Evolutionary conservation across 73 alveolate genomes (phyloP).

Genomic region (Uronychia binucleata): DNA sequence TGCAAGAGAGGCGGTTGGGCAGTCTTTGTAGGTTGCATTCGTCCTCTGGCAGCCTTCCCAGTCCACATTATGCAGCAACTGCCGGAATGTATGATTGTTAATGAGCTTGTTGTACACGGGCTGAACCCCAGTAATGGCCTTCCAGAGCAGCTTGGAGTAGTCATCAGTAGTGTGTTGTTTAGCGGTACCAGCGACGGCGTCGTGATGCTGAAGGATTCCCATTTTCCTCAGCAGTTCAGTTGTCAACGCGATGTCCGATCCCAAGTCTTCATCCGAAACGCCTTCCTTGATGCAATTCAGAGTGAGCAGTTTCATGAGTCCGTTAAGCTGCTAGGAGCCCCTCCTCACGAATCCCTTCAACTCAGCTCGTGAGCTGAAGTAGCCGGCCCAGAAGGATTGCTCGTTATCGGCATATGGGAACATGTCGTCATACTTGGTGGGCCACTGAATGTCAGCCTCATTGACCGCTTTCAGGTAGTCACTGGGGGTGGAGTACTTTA

Average conservation of each 20-base stretch:
- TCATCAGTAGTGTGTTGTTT: conserved; percentile 64
- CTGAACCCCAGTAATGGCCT: conserved; percentile 9
- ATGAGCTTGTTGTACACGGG: background rate
- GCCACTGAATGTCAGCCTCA: conserved; percentile 63
- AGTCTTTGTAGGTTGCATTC: conserved; percentile 20
- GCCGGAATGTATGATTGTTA: background rate
- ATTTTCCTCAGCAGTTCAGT: conserved; percentile 7
- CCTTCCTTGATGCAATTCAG: background rate
- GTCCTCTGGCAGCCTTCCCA: no score
- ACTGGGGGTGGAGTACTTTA: conserved; percentile 95
- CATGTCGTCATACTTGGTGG: conserved; percentile 88
- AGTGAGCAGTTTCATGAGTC: conserved; percentile 8
- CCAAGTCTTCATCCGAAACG: background rate
- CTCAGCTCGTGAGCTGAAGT: conserved; percentile 91
- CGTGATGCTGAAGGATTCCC: conserved; percentile 85
- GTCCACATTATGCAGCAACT: background rate
- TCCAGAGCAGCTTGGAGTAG: conserved; percentile 63
- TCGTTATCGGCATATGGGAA: conserved; percentile 92
- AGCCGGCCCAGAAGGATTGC: conserved; percentile 97
- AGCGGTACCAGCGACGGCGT: conserved; percentile 76
- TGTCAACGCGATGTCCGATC: background rate
- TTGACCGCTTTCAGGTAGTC: conserved; percentile 79
- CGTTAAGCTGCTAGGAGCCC: conserved; percentile 29
- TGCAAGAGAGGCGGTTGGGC: conserved; percentile 13
- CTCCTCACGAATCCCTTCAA: conserved; percentile 72